phyloP scores from a whole-genome alignment of 352 stramenopile genomes.

The Globisporangium camurandrum region DNA sequence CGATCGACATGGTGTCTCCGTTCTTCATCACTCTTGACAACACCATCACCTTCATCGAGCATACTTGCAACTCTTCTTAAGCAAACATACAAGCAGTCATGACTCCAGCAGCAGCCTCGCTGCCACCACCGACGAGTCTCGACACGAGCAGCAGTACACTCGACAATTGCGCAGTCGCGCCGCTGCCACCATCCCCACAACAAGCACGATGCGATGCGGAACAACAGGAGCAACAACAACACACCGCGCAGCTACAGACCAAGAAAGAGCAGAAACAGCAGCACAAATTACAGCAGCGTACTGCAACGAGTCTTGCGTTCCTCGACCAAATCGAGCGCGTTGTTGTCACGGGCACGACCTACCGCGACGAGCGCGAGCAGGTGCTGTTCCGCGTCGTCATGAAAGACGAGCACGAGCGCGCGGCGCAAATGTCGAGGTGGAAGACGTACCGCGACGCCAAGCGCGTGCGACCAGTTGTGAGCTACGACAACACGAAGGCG shows the following conservation, averaged over 20 bases:
- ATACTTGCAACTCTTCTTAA: not conserved
- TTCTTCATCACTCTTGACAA: too few species aligned
- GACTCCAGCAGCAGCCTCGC: not conserved
- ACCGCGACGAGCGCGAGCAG: slow-evolving; percentile 9
- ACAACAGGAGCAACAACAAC: not conserved
- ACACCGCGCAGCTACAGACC: not conserved
- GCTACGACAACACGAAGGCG: slow-evolving; percentile 7
- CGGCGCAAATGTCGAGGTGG: slow-evolving; percentile 1
- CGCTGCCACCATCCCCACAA: not conserved
- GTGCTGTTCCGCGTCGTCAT: slow-evolving; percentile 9
- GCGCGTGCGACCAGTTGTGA: slow-evolving; percentile 2
- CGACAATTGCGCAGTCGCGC: not conserved
- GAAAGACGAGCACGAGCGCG: not conserved
- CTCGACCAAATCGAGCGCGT: slow-evolving; percentile 9
- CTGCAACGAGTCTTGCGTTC: slow-evolving; percentile 7
- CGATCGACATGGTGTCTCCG: too few species aligned
- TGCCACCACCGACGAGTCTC: not conserved
- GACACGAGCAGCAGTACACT: not conserved
- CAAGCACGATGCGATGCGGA: not conserved
- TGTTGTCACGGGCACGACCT: slow-evolving; percentile 4
- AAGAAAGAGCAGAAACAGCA: too few species aligned
- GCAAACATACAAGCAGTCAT: too few species aligned
- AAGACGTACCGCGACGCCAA: slow-evolving; percentile 7
- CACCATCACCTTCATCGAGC: not conserved
- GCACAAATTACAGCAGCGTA: slow-evolving; percentile 10